These are phyloP conservation scores for Lactarius hatsudake DNA, from an alignment of 768 basidiomycete genomes.

Conservation along the genomic window DNA sequence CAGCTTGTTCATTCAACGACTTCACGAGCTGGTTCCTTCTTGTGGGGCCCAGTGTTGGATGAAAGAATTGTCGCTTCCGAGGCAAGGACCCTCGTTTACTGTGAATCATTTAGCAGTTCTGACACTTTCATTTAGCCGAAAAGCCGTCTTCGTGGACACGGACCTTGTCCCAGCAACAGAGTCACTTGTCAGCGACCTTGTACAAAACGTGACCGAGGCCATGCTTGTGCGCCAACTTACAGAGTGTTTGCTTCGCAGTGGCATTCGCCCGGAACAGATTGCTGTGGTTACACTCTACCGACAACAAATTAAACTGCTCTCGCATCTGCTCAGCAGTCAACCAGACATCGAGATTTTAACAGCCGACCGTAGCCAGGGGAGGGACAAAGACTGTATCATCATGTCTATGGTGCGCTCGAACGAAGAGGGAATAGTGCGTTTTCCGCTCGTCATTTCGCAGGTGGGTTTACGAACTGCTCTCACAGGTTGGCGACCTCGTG, in stretches of 20 bases:
- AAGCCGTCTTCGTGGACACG: conserved; percentile 93
- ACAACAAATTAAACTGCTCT: conserved; percentile 90
- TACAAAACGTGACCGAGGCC: conserved; percentile 87
- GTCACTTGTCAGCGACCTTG: conserved; percentile 79
- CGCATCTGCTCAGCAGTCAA: conserved; percentile 54
- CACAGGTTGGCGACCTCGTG: conserved; percentile 84
- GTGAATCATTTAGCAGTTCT: neutral
- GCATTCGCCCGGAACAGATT: conserved; percentile 67
- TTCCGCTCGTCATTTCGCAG: neutral
- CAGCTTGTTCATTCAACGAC: conserved; percentile 38
- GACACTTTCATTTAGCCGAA: conserved; percentile 49
- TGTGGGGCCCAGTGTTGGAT: conserved; percentile 65
- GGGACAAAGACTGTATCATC: conserved; percentile 94
- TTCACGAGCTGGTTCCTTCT: conserved; percentile 43
- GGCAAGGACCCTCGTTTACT: conserved; percentile 42
- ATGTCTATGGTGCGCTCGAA: conserved; percentile 93
- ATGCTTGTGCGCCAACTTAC: conserved; percentile 62
- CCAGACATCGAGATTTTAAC: conserved; percentile 80
- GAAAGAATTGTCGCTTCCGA: conserved; percentile 56
- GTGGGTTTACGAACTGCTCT: neutral
- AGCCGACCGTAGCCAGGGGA: conserved; percentile 89
- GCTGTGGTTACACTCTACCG: conserved; percentile 91
- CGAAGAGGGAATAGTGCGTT: conserved; percentile 63
- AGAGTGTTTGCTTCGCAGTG: conserved; percentile 60
- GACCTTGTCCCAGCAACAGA: conserved; percentile 77